Evolutionary conservation across 2,329 filamentous ascomycete species (phyloP).

Genomic region (Xylogone sp.): DNA sequence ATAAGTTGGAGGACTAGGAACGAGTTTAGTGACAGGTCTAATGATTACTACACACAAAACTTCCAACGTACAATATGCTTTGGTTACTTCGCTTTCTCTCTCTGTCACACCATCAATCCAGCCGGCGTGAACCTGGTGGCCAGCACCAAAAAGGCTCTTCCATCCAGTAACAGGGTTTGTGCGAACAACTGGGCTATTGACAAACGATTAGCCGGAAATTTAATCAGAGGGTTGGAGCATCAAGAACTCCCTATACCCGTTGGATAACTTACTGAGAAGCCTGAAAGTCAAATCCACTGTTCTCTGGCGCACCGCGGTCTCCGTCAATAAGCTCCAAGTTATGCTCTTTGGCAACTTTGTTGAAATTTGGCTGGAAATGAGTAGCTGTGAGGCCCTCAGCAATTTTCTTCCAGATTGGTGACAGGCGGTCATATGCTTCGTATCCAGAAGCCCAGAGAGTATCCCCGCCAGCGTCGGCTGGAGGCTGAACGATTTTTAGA

Average conservation of each 20-base stretch:
- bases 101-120: constrained; percentile 51
- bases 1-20: constrained; percentile 41
- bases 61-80: constrained; percentile 12
- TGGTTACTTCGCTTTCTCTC: constrained; percentile 45
- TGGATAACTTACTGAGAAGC: constrained; percentile 37
- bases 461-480: constrained; percentile 38
- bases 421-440: constrained; percentile 53
- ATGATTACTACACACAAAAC: neutral
- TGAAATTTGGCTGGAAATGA: constrained; percentile 23
- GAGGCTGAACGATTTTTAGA: constrained; percentile 43
- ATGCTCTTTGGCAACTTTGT: constrained; percentile 13
- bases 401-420: constrained; percentile 41
- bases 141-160: constrained; percentile 36
- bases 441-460: constrained; percentile 46
- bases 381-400: constrained; percentile 47
- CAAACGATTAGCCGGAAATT: neutral
- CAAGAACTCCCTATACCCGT: neutral
- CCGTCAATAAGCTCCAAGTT: constrained; percentile 36
- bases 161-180: constrained; percentile 47
- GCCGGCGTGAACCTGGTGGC: constrained; percentile 45
- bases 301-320: constrained; percentile 27
- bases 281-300: constrained; percentile 16
- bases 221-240: too few species aligned
- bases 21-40: too few species aligned
- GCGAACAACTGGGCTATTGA: constrained; percentile 42